Conservation (phyloP, 78 protist species). For the Protostelium mycophagum region DNA sequence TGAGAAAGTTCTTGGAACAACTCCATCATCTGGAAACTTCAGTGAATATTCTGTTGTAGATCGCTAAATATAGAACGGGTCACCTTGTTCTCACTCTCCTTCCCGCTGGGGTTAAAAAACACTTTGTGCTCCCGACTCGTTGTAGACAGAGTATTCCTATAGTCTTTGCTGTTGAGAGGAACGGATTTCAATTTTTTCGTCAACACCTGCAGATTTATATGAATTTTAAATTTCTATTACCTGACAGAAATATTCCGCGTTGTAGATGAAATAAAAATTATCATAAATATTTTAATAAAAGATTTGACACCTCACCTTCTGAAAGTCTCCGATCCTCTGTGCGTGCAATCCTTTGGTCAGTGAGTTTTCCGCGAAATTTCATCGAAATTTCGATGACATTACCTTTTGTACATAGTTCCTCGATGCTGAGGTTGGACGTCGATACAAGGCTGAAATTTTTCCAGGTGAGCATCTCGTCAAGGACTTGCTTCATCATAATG, state of each 20-base stretch:
- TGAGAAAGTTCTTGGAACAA: not conserved
- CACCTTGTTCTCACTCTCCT: not conserved
- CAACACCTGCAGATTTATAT: too few species aligned
- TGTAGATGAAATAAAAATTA: too few species aligned
- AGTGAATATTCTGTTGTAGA: too few species aligned
- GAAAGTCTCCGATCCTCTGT: not conserved
- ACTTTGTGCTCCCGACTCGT: not conserved
- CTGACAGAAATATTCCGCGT: too few species aligned
- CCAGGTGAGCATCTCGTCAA: not conserved
- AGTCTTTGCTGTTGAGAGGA: not conserved
- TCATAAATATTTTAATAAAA: too few species aligned
- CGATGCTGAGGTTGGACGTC: not conserved
- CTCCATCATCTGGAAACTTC: not conserved
- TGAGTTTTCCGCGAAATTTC: too few species aligned
- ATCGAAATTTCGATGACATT: not conserved
- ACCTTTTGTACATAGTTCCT: not conserved
- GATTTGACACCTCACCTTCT: not conserved
- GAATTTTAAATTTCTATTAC: too few species aligned
- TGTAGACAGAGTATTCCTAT: not conserved
- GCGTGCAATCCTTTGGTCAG: not conserved
- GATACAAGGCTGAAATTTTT: not conserved
- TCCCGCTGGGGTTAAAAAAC: not conserved
- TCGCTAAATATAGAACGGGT: not conserved
- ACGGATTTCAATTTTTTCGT: not conserved
- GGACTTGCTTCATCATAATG: not conserved